Evolutionary conservation across 441 rosid species (phyloP).

Genomic region (Erodium texanum): DNA sequence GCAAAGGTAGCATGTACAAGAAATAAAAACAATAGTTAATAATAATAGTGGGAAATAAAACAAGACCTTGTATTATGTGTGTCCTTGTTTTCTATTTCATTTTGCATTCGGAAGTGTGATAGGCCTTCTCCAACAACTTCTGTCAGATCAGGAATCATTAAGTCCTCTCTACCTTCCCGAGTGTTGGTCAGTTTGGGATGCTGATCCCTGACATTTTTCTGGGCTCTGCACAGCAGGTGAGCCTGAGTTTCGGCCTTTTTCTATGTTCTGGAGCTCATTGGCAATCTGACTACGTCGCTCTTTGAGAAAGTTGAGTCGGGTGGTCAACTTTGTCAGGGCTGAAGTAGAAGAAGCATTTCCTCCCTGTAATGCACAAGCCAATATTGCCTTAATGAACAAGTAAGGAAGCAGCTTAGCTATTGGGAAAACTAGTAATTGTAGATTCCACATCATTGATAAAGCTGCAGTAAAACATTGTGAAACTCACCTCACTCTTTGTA

Average conservation of each 20-base stretch:
- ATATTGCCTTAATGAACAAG: neutral
- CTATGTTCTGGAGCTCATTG: too few species aligned
- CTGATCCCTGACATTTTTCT: conserved; percentile 16
- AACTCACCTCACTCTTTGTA: conserved; percentile 61
- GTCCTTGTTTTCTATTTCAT: neutral
- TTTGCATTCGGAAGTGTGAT: neutral
- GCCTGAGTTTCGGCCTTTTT: conserved; percentile 31
- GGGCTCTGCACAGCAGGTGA: conserved; percentile 9
- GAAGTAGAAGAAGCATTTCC: conserved; percentile 19
- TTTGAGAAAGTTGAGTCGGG: too few species aligned
- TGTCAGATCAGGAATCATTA: conserved; percentile 14
- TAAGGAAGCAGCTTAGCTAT: too few species aligned
- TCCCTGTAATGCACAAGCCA: conserved; percentile 4
- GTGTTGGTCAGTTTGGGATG: conserved; percentile 31
- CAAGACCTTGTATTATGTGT: neutral
- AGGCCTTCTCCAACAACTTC: conserved; percentile 17
- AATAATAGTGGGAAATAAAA: neutral
- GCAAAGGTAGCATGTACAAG: neutral
- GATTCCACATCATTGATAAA: neutral
- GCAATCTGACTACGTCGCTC: too few species aligned
- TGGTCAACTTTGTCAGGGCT: too few species aligned
- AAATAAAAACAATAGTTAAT: too few species aligned
- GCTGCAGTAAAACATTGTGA: neutral
- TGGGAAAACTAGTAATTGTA: too few species aligned
- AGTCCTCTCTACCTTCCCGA: too few species aligned